phyloP scores from a whole-genome alignment of 257 asterid genomes.

The Knoxia roxburghii region DNA sequence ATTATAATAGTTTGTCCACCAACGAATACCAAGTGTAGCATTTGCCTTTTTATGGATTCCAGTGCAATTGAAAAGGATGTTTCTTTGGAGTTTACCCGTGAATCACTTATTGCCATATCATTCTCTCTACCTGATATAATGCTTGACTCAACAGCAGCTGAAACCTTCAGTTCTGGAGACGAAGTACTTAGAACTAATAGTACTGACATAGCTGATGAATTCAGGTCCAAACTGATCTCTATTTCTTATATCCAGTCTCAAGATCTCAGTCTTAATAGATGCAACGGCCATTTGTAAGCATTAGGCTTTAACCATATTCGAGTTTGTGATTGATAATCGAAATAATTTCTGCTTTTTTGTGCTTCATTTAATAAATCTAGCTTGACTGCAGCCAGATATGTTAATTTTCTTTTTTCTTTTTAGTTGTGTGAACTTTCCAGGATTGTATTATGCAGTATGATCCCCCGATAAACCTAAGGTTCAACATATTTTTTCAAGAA shows the following conservation, averaged over 20 bases:
- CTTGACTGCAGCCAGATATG: not conserved
- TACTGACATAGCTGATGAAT: constrained; percentile 15
- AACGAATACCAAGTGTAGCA: constrained; percentile 14
- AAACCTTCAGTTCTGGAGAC: not conserved
- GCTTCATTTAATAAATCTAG: not conserved
- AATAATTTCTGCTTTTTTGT: not conserved
- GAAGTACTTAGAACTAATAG: not conserved
- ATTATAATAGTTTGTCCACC: too few species aligned
- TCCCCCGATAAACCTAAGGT: too few species aligned
- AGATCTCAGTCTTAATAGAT: constrained; percentile 5
- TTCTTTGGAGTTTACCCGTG: constrained; percentile 25
- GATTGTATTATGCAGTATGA: too few species aligned
- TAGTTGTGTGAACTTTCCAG: too few species aligned
- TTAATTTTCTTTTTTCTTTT: too few species aligned
- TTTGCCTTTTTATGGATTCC: constrained; percentile 25
- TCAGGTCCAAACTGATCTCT: constrained; percentile 26
- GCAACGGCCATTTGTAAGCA: constrained; percentile 18
- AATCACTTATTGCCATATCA: constrained; percentile 27
- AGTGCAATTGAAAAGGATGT: constrained; percentile 13
- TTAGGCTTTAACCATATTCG: not conserved
- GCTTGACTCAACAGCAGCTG: constrained; percentile 7
- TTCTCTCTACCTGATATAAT: constrained; percentile 13
- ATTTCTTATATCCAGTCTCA: constrained; percentile 23
- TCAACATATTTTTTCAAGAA: too few species aligned
- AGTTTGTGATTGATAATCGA: not conserved